These are phyloP conservation scores for Inga oerstediana DNA, from an alignment of 306 rosid genomes.

Conservation along the genomic window DNA sequence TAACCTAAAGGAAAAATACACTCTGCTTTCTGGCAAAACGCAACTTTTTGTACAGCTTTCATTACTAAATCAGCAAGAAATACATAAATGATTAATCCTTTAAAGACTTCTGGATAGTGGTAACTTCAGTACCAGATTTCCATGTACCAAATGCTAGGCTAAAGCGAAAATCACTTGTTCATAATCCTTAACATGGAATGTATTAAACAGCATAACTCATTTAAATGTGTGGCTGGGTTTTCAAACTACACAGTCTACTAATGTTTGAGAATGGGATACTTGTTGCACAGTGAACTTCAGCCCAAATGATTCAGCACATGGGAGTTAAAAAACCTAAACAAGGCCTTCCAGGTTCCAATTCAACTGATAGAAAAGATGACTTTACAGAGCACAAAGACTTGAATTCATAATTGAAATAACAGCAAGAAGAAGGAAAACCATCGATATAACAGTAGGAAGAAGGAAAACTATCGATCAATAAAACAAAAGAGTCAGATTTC, in stretches of 20 bases:
- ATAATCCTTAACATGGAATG: constrained; percentile 29
- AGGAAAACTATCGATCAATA: constrained; percentile 23
- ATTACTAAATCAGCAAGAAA: constrained; percentile 20
- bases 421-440: constrained; percentile 19
- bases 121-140: constrained; percentile 28
- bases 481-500: constrained; percentile 30
- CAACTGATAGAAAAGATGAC: constrained; percentile 12
- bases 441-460: constrained; percentile 16
- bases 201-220: constrained; percentile 17
- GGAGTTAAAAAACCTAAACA: constrained; percentile 17
- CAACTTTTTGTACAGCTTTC: constrained; percentile 1
- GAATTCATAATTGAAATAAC: constrained; percentile 12
- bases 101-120: constrained; percentile 13
- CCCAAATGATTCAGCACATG: constrained; percentile 19
- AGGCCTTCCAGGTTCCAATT: constrained; percentile 25
- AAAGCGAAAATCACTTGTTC: constrained; percentile 32
- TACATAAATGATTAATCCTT: constrained; percentile 30
- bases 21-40: constrained; percentile 10
- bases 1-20: constrained; percentile 22
- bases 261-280: constrained; percentile 23
- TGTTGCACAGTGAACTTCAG: constrained; percentile 33
- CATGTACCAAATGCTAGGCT: constrained; percentile 23
- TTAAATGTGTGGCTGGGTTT: constrained; percentile 7
- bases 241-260: constrained; percentile 28
- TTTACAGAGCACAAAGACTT: constrained; percentile 36